These are phyloP conservation scores for Penicillium pancosmium DNA, from an alignment of 495 filamentous ascomycete genomes.

Conservation along the genomic window DNA sequence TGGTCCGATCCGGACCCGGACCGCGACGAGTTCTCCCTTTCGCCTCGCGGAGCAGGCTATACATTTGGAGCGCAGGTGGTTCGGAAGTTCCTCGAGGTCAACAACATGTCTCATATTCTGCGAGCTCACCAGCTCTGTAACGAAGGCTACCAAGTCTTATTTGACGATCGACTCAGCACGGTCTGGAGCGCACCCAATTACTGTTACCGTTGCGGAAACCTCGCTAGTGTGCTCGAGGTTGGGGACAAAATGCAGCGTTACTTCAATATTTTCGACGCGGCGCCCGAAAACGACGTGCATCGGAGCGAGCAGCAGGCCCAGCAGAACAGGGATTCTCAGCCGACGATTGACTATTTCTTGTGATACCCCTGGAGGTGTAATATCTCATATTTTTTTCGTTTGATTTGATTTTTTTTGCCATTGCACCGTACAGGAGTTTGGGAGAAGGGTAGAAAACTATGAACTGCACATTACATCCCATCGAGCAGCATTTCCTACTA, in stretches of 20 bases:
- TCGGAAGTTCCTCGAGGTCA: slow-evolving; percentile 95
- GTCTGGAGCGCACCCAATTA: slow-evolving; percentile 99
- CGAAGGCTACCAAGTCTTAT: slow-evolving; percentile 94
- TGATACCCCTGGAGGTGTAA: slow-evolving; percentile 51
- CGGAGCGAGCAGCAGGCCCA: slow-evolving; percentile 69
- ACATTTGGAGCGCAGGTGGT: slow-evolving; percentile 97
- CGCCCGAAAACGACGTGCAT: slow-evolving; percentile 91
- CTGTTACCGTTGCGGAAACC: slow-evolving; percentile 94
- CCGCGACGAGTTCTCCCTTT: slow-evolving; percentile 93
- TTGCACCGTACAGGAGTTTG: slow-evolving; percentile 38
- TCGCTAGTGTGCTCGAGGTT: slow-evolving; percentile 95
- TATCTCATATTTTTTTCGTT: slow-evolving; percentile 12
- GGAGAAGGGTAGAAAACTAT: slow-evolving; percentile 21
- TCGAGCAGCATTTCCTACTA: slow-evolving; percentile 12
- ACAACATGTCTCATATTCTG: slow-evolving; percentile 94
- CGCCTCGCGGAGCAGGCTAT: slow-evolving; percentile 91
- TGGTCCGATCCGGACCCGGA: slow-evolving; percentile 98
- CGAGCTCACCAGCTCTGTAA: slow-evolving; percentile 97
- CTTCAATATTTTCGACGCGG: slow-evolving; percentile 97
- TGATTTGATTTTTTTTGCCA: slow-evolving; percentile 16
- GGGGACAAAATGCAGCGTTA: slow-evolving; percentile 86
- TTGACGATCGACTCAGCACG: slow-evolving; percentile 90
- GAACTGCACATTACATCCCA: slow-evolving; percentile 27
- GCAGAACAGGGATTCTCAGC: slow-evolving; percentile 60
- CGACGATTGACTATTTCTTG: slow-evolving; percentile 75